Base-by-base conservation (phyloP, 306 rosid genomes). In the Castanea mollissima region DNA sequence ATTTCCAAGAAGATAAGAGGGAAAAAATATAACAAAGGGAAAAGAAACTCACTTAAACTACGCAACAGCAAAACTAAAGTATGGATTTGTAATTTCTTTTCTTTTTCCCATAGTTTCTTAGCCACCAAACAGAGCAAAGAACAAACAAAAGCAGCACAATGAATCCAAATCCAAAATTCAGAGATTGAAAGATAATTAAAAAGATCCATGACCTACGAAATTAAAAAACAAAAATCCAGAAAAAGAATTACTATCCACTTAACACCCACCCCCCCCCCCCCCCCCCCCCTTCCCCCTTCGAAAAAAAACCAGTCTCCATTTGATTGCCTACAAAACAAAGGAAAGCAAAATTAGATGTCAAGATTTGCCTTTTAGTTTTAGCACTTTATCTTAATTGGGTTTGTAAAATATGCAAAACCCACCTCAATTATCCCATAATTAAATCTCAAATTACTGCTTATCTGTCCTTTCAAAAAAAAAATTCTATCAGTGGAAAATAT, bases 81-180 rank as follows among this genome's bases (percentile, higher is more conserved):
- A 41, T 8, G 46, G 46, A 41, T 41, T 41, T 49, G 14, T 49
- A 49, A 49, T 49, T 49, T 49, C 4, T 74, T 49, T 63, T 75
- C 76, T 65, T 86, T 86, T 81, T 74, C 76, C 74, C 68, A 54
- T 68, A 82, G 52, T 77, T 82, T 81, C 81, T 70, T 32, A 29
- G 75, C 19, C 74, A 75, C 74, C 73, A 44, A 76, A 54, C 75
- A 81, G 78, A 80, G 81, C 65, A 82, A 10, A 57, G 34, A 23
- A 44, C 0, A 70, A 32, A 18, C 44, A n/a, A 20, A 13, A 69
- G 13, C 25, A 57, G 4, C 15, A 55, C 1, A n/a, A 34, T 5
- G 44, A 67, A 31, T 19, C 55, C 27, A 75, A 67, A 31, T 19
- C 38, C 21, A 75, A 82, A 78, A 84, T 60, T 77, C 71, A 76